Evolutionary conservation across 331 rosid species (phyloP).

Genomic region (Spiraea crenata): DNA sequence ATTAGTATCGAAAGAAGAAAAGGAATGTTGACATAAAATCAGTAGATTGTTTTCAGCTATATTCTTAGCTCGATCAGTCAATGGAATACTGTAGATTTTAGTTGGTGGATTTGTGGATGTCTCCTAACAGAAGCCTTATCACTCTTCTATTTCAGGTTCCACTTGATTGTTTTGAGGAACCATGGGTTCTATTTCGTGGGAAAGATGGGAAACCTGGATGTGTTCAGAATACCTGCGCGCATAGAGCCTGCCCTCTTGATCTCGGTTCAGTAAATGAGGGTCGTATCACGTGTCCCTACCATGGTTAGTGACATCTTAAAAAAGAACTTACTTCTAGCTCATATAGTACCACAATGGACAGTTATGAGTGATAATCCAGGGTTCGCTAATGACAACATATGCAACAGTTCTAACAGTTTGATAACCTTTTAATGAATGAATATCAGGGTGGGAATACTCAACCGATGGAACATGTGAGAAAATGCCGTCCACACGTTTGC

Average conservation of each 20-base stretch:
- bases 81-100: too few species aligned
- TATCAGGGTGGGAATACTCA: constrained; percentile 90
- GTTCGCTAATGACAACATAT: neutral
- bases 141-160: constrained; percentile 68
- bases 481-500: constrained; percentile 84
- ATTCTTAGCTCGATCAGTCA: neutral
- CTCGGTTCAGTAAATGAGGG: constrained; percentile 94
- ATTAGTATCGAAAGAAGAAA: neutral
- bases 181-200: constrained; percentile 95
- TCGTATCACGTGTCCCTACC: constrained; percentile 92
- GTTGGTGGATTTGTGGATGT: constrained; percentile 1
- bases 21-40: too few species aligned
- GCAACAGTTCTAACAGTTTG: constrained; percentile 1
- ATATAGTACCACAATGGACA: neutral
- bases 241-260: constrained; percentile 93
- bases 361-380: neutral
- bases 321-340: too few species aligned
- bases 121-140: constrained; percentile 19
- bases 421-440: constrained; percentile 27
- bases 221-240: constrained; percentile 95
- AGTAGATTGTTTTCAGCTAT: neutral
- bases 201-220: constrained; percentile 94
- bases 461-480: constrained; percentile 96
- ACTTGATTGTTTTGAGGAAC: constrained; percentile 87
- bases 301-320: constrained; percentile 51